Conservation (phyloP, 2,329 filamentous ascomycete species). For the Ascosphaera acerosa region DNA sequence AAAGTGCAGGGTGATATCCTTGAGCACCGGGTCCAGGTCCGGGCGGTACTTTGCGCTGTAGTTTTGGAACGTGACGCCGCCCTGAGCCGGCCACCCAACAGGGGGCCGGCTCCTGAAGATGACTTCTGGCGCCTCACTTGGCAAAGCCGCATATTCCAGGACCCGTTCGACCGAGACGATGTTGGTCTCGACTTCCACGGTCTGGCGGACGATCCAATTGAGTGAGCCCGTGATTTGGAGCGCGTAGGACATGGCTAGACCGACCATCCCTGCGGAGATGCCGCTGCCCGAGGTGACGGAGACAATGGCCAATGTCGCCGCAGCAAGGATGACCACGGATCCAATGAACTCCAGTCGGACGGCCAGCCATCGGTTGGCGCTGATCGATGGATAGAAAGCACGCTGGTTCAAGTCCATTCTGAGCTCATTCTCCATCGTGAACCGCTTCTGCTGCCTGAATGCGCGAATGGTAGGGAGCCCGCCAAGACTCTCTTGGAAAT, state of each 20-base stretch:
- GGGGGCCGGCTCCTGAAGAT: conserved; percentile 67
- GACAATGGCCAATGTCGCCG: conserved; percentile 59
- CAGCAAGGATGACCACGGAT: conserved; percentile 69
- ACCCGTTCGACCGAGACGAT: conserved; percentile 97
- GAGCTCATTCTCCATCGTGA: conserved; percentile 89
- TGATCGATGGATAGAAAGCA: conserved; percentile 90
- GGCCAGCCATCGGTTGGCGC: conserved; percentile 80
- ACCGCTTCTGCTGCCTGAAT: conserved; percentile 68
- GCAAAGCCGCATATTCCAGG: conserved; percentile 75
- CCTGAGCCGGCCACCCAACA: conserved; percentile 74
- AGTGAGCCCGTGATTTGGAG: conserved; percentile 90
- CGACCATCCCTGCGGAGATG: conserved; percentile 51
- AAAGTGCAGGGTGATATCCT: conserved; percentile 76
- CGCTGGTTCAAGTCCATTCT: conserved; percentile 82
- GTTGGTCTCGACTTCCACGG: conserved; percentile 99
- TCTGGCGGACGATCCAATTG: conserved; percentile 98
- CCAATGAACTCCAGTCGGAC: conserved; percentile 90
- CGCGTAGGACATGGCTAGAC: conserved; percentile 89
- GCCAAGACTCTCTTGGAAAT: conserved; percentile 91
- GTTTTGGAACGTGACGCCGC: conserved; percentile 71
- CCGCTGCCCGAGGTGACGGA: conserved; percentile 43
- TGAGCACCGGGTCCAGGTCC: conserved; percentile 74
- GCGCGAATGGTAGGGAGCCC: conserved; percentile 89
- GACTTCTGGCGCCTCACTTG: conserved; percentile 84
- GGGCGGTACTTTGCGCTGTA: conserved; percentile 85